Evolutionary conservation across 805 yeast species (phyloP).

Genomic region (Teunomyces barrocoloradensis): DNA sequence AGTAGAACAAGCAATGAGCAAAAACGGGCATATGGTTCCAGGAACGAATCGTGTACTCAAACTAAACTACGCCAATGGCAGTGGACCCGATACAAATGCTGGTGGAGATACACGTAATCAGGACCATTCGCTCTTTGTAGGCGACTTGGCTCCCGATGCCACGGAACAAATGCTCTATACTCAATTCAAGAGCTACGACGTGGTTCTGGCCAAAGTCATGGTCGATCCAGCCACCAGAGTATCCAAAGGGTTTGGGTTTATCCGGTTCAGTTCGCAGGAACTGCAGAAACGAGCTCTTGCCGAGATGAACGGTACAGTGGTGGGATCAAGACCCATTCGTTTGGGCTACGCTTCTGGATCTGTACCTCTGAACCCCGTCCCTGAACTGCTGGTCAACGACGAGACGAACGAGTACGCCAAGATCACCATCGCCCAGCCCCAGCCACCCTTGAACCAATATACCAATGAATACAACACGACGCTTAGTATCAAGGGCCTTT

Average conservation of each 20-base stretch:
- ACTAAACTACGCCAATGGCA: constrained; percentile 79
- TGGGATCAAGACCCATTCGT: constrained; percentile 74
- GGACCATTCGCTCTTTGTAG: constrained; percentile 77
- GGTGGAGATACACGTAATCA: neutral
- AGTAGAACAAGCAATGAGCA: constrained; percentile 63
- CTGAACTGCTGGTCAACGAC: constrained; percentile 14
- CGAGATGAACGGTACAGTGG: constrained; percentile 77
- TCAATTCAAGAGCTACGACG: constrained; percentile 63
- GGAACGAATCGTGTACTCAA: constrained; percentile 59
- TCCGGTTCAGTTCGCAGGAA: constrained; percentile 62
- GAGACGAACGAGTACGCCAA: constrained; percentile 11
- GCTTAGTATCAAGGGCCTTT: constrained; percentile 65
- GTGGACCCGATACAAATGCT: constrained; percentile 13
- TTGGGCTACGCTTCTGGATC: constrained; percentile 51
- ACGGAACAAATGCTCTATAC: constrained; percentile 65
- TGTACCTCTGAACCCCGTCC: constrained; percentile 15
- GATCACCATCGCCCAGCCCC: constrained; percentile 38
- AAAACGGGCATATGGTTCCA: constrained; percentile 71
- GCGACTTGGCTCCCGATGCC: constrained; percentile 75
- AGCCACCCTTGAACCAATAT: constrained; percentile 57
- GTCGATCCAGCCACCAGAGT: constrained; percentile 65
- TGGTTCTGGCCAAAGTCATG: constrained; percentile 76
- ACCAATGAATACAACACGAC: constrained; percentile 85
- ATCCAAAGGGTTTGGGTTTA: constrained; percentile 87
- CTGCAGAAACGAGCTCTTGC: constrained; percentile 70